Percentiles rank a stretch among this genome's conserved stretches.
Conservation (phyloP, 371 early-diverging fungal genomes). For the Thermomucor indicae-seudaticae region DNA sequence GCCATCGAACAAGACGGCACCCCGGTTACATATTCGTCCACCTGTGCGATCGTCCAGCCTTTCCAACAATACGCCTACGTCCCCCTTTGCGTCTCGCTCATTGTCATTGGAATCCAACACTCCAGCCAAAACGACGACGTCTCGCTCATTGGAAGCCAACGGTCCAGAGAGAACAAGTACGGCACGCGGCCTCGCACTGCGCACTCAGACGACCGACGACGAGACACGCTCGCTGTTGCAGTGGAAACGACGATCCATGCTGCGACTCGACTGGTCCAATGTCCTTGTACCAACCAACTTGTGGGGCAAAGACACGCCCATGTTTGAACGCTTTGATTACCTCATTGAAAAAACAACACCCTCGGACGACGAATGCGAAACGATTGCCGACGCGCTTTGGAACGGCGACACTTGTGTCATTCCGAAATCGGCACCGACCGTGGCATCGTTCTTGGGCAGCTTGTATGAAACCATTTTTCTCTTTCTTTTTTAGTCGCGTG, state of each 20-base stretch:
- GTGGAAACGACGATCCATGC: conserved; percentile 26
- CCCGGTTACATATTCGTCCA: no score
- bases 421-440: conserved; percentile 2
- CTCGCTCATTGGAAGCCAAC: no score
- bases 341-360: not conserved
- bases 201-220: no score
- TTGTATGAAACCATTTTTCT: conserved; percentile 8
- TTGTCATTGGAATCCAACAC: no score
- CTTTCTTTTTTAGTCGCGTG: not conserved
- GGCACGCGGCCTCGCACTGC: no score
- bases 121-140: no score
- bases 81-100: no score
- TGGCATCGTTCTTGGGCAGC: conserved; percentile 32
- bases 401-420: conserved; percentile 16
- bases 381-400: conserved; percentile 20
- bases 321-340: conserved; percentile 13
- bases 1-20: no score
- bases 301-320: conserved; percentile 10
- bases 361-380: conserved; percentile 1
- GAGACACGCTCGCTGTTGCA: conserved; percentile 14
- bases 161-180: no score
- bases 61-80: no score
- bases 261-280: conserved; percentile 13
- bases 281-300: conserved; percentile 11
- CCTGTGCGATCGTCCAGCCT: no score